Conservation (phyloP, 2,329 filamentous ascomycete genomes). For the Hymenoscyphus repandus region DNA sequence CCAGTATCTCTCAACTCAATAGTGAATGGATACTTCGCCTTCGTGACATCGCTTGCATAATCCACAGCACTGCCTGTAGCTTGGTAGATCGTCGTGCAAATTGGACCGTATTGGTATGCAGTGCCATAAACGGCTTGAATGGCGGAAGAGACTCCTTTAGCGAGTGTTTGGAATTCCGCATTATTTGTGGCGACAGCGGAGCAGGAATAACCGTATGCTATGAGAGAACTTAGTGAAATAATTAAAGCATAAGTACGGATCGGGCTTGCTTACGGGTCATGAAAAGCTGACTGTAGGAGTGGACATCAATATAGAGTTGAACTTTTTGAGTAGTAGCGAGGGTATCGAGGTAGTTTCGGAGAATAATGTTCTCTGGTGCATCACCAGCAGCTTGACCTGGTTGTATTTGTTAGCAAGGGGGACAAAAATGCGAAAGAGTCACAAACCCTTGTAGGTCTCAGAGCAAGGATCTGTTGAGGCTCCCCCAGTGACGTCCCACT, state of each 20-base stretch:
- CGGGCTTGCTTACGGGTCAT: slow-evolving; percentile 35
- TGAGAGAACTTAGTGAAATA: background rate
- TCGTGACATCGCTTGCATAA: slow-evolving; percentile 38
- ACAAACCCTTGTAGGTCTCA: slow-evolving; percentile 40
- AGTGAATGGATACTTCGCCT: slow-evolving; percentile 34
- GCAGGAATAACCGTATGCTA: slow-evolving; percentile 56
- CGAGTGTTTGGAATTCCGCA: slow-evolving; percentile 43
- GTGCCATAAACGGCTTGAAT: slow-evolving; percentile 50
- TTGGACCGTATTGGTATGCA: slow-evolving; percentile 37
- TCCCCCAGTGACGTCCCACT: slow-evolving; percentile 43
- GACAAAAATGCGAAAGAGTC: slow-evolving; percentile 42
- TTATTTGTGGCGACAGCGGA: slow-evolving; percentile 41
- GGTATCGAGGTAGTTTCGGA: slow-evolving; percentile 42
- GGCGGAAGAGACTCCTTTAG: slow-evolving; percentile 43
- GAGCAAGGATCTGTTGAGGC: slow-evolving; percentile 47
- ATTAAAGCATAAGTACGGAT: background rate
- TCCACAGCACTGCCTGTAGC: slow-evolving; percentile 43
- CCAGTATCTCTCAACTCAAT: slow-evolving; percentile 46
- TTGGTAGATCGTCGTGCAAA: slow-evolving; percentile 58
- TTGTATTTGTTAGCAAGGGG: slow-evolving; percentile 16
- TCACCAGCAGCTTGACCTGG: slow-evolving; percentile 38
- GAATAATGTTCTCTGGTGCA: slow-evolving; percentile 45
- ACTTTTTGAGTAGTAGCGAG: slow-evolving; percentile 43
- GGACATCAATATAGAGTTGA: slow-evolving; percentile 60
- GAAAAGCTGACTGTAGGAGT: slow-evolving; percentile 58